Base-by-base conservation (phyloP, 192 early-diverging fungal genomes). In the Backusella circina region DNA sequence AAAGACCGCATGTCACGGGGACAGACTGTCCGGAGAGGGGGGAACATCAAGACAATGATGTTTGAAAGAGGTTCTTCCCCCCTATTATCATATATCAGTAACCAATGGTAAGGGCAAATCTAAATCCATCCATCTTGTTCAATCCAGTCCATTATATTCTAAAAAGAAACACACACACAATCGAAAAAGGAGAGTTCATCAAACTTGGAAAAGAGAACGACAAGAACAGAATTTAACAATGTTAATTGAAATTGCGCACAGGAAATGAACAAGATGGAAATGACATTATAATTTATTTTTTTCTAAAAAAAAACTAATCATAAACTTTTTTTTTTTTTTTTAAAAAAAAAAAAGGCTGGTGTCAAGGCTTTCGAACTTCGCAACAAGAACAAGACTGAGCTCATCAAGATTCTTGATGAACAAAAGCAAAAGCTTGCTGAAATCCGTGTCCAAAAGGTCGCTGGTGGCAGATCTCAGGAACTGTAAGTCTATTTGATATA, bases 311-410 rank as follows among this genome's bases (percentile, higher is more conserved):
- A 16, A 47, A 4, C 44, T 47, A 47, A 47, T 47, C 44, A n/a
- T 47, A 13, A 41, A n/a, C 33, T 3, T 47, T 5, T 15, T 41
- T 41, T 41, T 41, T 0, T 38, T 10, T 37, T 37, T 37, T 39
- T 39, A 39, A 39, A 39, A 39, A 41, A 41, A 41, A 41, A 51
- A 51, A 69, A 96, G 94, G 88, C 89, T 84, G 88, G 92, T 86
- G 89, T 96, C 83, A 97, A 96, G 88, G 92, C 93, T 87, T 85
- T 89, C 90, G 93, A 98, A 88, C 90, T 99, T 85, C 93, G 96
- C 83, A 91, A 88, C 80, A 95, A 97, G 91, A 94, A 90, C 87
- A 96, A 95, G 89, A 91, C 90, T 71, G 94, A 98, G 85, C 90
- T 98, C 47, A 86, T 86, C 75, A 91, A 96, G 90, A 86, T 93